phyloP scores from a whole-genome alignment of 1,284 basidiomycete species.

The Termitomyces sp. region DNA sequence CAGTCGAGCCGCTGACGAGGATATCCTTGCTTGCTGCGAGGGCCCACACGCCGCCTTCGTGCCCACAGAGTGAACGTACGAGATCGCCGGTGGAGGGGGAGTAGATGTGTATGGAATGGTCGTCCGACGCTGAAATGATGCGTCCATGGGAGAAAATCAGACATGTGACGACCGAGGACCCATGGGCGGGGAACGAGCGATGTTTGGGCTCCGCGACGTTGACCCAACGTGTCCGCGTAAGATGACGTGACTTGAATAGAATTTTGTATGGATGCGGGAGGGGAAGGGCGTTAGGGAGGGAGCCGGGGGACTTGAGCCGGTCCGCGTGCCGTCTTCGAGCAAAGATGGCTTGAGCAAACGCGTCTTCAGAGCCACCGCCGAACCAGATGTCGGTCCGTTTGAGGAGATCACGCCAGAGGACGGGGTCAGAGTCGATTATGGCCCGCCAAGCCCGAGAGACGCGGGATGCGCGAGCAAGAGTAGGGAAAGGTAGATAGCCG shows the following conservation, averaged over 20 bases:
- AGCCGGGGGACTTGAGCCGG: conserved; percentile 28
- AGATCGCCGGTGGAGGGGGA: conserved; percentile 76
- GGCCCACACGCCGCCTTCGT: conserved; percentile 96
- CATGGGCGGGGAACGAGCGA: conserved; percentile 80
- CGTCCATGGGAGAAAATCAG: conserved; percentile 89
- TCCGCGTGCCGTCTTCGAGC: conserved; percentile 48
- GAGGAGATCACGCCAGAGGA: conserved; percentile 80
- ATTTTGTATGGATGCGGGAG: conserved; percentile 81
- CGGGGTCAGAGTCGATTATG: conserved; percentile 79
- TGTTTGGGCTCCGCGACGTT: conserved; percentile 70
- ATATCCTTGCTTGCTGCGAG: conserved; percentile 79
- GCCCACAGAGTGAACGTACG: conserved; percentile 74
- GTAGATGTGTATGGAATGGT: conserved; percentile 91
- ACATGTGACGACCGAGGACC: conserved; percentile 88
- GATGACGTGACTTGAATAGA: conserved; percentile 79
- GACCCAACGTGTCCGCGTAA: conserved; percentile 75
- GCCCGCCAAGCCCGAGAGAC: conserved; percentile 80
- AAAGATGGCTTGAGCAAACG: conserved; percentile 62
- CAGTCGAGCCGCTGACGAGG: conserved; percentile 90
- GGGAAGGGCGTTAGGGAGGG: conserved; percentile 44
- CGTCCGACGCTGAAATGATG: conserved; percentile 92
- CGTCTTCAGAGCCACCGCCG: conserved; percentile 69
- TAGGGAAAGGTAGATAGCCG: conserved; percentile 69
- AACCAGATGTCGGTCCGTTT: conserved; percentile 80
- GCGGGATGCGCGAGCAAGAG: conserved; percentile 73